These are phyloP conservation scores for Amanita subjunquillea DNA, from an alignment of 768 basidiomycete species.

Conservation along the genomic window DNA sequence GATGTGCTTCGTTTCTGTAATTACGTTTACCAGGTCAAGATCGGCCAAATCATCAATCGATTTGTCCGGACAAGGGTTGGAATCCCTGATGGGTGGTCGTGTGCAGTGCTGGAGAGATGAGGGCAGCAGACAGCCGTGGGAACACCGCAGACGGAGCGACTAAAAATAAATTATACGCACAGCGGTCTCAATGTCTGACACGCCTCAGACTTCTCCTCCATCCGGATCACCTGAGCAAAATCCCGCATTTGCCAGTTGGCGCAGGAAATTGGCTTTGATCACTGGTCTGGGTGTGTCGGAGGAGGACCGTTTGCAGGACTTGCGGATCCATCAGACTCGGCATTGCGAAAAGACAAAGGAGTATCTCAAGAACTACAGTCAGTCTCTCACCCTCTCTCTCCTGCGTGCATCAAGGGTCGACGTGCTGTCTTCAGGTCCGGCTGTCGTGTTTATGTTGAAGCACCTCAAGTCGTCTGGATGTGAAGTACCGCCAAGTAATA, in stretches of 20 bases:
- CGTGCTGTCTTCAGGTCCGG: constrained; percentile 47
- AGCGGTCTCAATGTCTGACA: constrained; percentile 14
- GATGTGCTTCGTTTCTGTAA: neutral
- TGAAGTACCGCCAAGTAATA: constrained; percentile 56
- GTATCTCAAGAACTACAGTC: constrained; percentile 62
- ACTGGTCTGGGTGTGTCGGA: constrained; percentile 39
- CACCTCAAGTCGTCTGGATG: constrained; percentile 75
- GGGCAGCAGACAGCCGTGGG: neutral
- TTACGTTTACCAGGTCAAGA: neutral
- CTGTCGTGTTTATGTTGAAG: constrained; percentile 84
- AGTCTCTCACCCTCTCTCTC: constrained; percentile 16
- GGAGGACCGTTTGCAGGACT: constrained; percentile 32
- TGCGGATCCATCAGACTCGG: constrained; percentile 23
- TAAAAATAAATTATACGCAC: neutral
- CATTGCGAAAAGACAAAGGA: constrained; percentile 63
- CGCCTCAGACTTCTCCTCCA: constrained; percentile 10
- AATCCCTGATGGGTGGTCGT: neutral
- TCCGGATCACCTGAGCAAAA: constrained; percentile 13
- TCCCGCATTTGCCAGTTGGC: constrained; percentile 39
- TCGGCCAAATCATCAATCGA: neutral
- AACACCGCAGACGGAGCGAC: constrained; percentile 7
- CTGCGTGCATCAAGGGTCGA: constrained; percentile 8
- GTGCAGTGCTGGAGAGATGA: neutral
- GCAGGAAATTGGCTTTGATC: constrained; percentile 32
- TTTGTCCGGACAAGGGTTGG: neutral